Evolutionary conservation across 2,329 filamentous ascomycete species (phyloP).

Genomic region (Chrysosporium queenslandicum): DNA sequence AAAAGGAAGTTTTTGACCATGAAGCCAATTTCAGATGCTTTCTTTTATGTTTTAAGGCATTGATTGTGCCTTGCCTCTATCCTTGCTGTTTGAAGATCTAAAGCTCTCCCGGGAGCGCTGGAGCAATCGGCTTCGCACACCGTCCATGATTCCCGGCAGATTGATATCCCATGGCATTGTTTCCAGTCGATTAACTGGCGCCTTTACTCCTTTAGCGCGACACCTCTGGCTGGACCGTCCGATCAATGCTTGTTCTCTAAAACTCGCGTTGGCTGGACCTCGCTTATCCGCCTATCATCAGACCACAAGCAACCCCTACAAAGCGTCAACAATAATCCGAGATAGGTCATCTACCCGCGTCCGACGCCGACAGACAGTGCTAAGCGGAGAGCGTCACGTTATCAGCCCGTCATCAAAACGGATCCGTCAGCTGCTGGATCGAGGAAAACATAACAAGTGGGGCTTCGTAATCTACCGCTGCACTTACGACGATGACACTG

Average conservation of each 20-base stretch:
- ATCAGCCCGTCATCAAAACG: neutral
- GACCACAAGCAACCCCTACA: neutral
- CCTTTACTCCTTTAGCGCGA: neutral
- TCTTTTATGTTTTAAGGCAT: too few relatives aligned
- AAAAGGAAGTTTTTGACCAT: too few relatives aligned
- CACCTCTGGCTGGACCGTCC: neutral
- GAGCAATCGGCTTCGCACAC: neutral
- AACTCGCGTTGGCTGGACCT: neutral
- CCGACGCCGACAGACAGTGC: neutral
- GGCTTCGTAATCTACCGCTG: constrained; percentile 5
- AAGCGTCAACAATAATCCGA: neutral
- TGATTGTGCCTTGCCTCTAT: too few relatives aligned
- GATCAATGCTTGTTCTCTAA: neutral
- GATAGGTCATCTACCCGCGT: neutral
- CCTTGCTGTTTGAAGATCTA: too few relatives aligned
- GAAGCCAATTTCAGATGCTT: too few relatives aligned
- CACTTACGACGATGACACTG: constrained; percentile 1
- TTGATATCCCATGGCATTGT: neutral
- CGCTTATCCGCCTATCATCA: neutral
- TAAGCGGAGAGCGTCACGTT: neutral
- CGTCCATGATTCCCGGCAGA: neutral
- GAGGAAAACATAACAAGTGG: constrained; percentile 7
- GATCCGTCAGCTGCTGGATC: neutral
- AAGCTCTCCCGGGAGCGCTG: too few relatives aligned
- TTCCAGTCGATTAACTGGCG: neutral